phyloP scores from a whole-genome alignment of 306 rosid species.

The Fragaria iinumae region DNA sequence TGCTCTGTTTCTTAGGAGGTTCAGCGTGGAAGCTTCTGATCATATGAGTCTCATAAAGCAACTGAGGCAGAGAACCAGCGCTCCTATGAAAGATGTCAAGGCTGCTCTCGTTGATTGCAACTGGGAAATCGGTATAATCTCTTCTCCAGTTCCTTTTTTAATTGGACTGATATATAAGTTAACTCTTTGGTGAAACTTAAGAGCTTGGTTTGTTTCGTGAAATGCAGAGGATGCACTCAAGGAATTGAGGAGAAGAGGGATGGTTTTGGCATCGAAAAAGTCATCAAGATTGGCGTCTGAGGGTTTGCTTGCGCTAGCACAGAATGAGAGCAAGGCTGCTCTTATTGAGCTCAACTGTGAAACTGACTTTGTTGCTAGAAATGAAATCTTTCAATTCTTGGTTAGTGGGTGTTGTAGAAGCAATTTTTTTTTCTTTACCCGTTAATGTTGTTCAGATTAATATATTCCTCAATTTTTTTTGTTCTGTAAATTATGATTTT shows the following conservation, averaged over 20 bases:
- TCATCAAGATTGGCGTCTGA: constrained; percentile 73
- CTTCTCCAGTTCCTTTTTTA: not conserved
- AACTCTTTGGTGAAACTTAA: not conserved
- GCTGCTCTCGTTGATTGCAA: constrained; percentile 68
- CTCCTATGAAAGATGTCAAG: constrained; percentile 90
- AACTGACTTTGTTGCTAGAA: constrained; percentile 92
- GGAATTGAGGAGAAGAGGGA: constrained; percentile 81
- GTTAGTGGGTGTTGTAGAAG: constrained; percentile 29
- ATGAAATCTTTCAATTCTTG: constrained; percentile 81
- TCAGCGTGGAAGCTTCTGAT: constrained; percentile 34
- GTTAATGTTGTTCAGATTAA: not conserved
- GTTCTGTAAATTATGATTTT: not conserved
- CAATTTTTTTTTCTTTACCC: not conserved
- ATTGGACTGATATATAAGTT: not conserved
- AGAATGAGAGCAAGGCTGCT: constrained; percentile 52
- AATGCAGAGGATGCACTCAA: constrained; percentile 73
- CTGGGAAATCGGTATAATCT: constrained; percentile 69
- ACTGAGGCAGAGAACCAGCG: constrained; percentile 82
- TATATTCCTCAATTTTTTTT: not conserved
- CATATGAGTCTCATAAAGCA: constrained; percentile 67
- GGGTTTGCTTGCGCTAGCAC: constrained; percentile 83
- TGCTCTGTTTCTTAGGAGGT: constrained; percentile 36
- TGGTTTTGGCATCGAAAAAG: constrained; percentile 74
- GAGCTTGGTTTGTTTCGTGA: constrained; percentile 1
- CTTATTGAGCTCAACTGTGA: constrained; percentile 93